Evolutionary conservation across 2,329 filamentous ascomycete genomes (phyloP), one percentile per base, ranked within the genome.

Genomic region (Botryotinia globosa): DNA sequence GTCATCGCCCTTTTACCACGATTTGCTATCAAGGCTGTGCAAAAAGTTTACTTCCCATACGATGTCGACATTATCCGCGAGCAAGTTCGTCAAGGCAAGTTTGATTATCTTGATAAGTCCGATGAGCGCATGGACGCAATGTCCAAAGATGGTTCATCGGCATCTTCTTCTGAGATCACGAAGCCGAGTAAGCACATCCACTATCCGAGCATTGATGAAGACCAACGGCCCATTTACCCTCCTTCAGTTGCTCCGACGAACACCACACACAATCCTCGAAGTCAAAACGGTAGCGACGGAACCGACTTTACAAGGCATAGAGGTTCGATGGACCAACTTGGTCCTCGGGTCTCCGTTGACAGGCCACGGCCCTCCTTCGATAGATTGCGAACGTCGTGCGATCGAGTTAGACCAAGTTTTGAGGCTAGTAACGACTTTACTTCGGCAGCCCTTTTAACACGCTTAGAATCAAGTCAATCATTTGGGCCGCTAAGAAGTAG

Each of bases 11-110:
- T 99, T 68, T 89, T 97, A 73, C 96, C 96, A 18, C 91, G 96
- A 39, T 97, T 98, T 81, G 88, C 89, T 65, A 87, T 92, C 84
- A 99, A 99, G 84, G 86, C 91, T 45, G 83, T 96, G 67, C 96
- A 98, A 82, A 99, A 99, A 83, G 92, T 97, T 71, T 98, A 94
- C 83, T 93, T 92, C 82, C 96, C 96, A 6, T 91, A 92, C 77
- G 96, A 99, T 79, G 91, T 98, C 73, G 96, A 99, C 81, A 97
- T 99, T 76, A 90, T 99, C 79, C 93, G 96, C 65, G 96, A 99
- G 82, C 94, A 98, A 84, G 90, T 97, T 74, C 89, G 89, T 42
- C 86, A 90, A 83, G 96, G 96, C 77, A 90, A 91, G 79, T 98
- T 97, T 81, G 89, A 92, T 76, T 89, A 94, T 78, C 85, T 95